phyloP scores from a whole-genome alignment of 2,329 filamentous ascomycete genomes.

The Fusarium concolor region DNA sequence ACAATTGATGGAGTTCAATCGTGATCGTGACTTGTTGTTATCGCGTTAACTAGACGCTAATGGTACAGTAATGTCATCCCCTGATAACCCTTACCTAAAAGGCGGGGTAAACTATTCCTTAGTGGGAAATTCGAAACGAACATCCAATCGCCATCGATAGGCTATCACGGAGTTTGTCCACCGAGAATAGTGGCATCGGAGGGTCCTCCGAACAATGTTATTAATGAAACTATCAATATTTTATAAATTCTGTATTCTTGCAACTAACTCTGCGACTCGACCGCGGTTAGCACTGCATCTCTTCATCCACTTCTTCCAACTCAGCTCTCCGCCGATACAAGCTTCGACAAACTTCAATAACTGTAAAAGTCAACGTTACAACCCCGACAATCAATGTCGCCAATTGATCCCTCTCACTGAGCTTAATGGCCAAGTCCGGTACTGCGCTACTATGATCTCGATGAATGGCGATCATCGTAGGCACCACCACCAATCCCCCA shows the following conservation, averaged over 20 bases:
- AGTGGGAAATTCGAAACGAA: constrained; percentile 1
- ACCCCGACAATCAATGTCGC: constrained; percentile 13
- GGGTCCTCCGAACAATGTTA: not conserved
- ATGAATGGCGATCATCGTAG: not conserved
- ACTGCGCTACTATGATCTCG: not conserved
- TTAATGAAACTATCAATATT: too few species aligned
- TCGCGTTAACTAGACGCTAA: constrained; percentile 1
- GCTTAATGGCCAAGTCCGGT: constrained; percentile 4
- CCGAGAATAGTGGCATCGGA: not conserved
- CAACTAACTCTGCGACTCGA: not conserved
- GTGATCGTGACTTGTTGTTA: not conserved
- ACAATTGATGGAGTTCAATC: not conserved
- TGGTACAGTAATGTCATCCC: not conserved
- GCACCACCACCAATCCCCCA: not conserved
- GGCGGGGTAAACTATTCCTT: constrained; percentile 17
- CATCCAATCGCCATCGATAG: not conserved
- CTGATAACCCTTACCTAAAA: not conserved
- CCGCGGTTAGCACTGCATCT: not conserved
- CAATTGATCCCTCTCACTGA: constrained; percentile 15
- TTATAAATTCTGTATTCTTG: too few species aligned
- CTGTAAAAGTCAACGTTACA: constrained; percentile 1
- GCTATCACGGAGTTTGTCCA: not conserved
- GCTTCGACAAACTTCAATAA: not conserved
- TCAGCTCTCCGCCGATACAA: not conserved
- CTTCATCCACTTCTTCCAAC: not conserved